Evolutionary conservation across 2,329 filamentous ascomycete species (phyloP).

Genomic region (Pyrenochaeta sp.): DNA sequence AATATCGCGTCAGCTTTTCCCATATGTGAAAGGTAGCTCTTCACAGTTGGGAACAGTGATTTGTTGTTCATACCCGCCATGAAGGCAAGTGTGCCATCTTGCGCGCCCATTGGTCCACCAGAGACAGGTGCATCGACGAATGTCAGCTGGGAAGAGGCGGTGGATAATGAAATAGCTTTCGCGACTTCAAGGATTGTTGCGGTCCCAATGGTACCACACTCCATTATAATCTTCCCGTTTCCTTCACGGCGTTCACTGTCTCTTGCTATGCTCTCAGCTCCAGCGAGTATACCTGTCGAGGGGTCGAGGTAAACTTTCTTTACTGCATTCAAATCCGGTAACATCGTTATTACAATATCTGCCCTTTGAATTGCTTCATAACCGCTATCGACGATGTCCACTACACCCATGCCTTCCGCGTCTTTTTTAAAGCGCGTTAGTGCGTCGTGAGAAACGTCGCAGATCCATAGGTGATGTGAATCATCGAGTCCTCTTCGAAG

Average conservation of each 20-base stretch:
- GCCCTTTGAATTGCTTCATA: constrained; percentile 51
- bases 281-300: constrained; percentile 51
- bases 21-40: constrained; percentile 78
- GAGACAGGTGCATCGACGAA: constrained; percentile 97
- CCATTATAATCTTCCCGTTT: constrained; percentile 81
- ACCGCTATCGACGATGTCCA: constrained; percentile 49
- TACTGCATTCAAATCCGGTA: constrained; percentile 49
- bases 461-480: constrained; percentile 46
- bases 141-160: constrained; percentile 64
- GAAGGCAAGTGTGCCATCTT: constrained; percentile 86
- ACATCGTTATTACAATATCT: constrained; percentile 54
- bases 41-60: constrained; percentile 61
- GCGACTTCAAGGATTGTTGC: constrained; percentile 81
- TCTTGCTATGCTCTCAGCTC: constrained; percentile 32
- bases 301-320: constrained; percentile 54
- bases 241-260: constrained; percentile 29
- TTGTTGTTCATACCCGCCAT: constrained; percentile 78
- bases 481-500: constrained; percentile 47
- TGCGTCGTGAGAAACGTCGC: constrained; percentile 50
- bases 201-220: constrained; percentile 97
- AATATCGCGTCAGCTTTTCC: constrained; percentile 75
- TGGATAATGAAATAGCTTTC: constrained; percentile 64
- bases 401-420: constrained; percentile 43
- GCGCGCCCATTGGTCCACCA: constrained; percentile 88
- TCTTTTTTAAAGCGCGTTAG: constrained; percentile 51